Conservation (phyloP, 768 basidiomycete genomes). For the Suillus cothurnatus region DNA sequence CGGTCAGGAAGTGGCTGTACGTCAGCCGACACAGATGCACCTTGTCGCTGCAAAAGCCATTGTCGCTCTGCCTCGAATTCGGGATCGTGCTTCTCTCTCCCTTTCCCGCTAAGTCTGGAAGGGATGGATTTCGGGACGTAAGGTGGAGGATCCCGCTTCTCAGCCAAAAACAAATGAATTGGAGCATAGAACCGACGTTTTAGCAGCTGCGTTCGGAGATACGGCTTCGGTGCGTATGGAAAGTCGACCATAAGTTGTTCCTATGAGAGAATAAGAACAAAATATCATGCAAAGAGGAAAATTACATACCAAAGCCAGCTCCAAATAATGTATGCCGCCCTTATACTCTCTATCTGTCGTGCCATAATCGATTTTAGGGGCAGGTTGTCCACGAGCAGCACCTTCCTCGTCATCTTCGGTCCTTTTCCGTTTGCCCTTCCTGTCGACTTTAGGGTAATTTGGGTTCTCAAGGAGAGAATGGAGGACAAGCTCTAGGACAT, state of each 20-base stretch:
- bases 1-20: constrained; percentile 33
- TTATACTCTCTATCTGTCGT: constrained; percentile 45
- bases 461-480: constrained; percentile 65
- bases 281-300: constrained; percentile 3
- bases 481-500: constrained; percentile 55
- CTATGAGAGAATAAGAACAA: constrained; percentile 29
- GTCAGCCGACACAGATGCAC: constrained; percentile 21
- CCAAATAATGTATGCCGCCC: constrained; percentile 49
- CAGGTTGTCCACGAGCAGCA: constrained; percentile 40
- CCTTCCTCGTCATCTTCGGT: constrained; percentile 28
- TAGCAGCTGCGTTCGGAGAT: constrained; percentile 49
- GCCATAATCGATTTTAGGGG: constrained; percentile 55
- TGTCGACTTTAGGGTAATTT: constrained; percentile 56
- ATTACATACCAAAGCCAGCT: constrained; percentile 51
- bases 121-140: constrained; percentile 40
- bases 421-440: constrained; percentile 48
- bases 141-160: constrained; percentile 31
- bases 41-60: constrained; percentile 44
- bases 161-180: constrained; percentile 52
- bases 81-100: constrained; percentile 40
- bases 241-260: constrained; percentile 58
- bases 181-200: constrained; percentile 62
- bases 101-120: constrained; percentile 44
- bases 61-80: constrained; percentile 46
- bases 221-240: constrained; percentile 55